These are phyloP conservation scores for Stylonectria norvegica DNA, from an alignment of 2,329 filamentous ascomycete genomes.

Conservation along the genomic window DNA sequence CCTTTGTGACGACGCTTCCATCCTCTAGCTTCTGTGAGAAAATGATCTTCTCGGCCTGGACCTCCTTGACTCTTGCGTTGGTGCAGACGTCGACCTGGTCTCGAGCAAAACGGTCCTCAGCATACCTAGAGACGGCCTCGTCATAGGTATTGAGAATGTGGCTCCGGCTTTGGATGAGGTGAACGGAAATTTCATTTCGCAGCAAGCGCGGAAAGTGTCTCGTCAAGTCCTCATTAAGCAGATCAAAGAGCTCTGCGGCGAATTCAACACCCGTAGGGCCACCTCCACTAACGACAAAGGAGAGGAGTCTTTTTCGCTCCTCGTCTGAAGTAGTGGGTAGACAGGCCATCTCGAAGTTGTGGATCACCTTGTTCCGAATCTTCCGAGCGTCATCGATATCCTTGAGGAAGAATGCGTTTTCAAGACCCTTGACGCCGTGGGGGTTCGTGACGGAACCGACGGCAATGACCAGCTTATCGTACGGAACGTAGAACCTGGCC, in stretches of 20 bases:
- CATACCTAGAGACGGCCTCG: slow-evolving; percentile 86
- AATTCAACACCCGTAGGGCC: slow-evolving; percentile 97
- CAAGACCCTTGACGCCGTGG: slow-evolving; percentile 90
- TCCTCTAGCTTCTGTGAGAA: slow-evolving; percentile 79
- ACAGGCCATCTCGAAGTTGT: slow-evolving; percentile 86
- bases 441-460: slow-evolving; percentile 92
- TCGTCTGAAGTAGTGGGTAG: slow-evolving; percentile 89
- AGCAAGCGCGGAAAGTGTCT: slow-evolving; percentile 81
- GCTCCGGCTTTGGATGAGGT: slow-evolving; percentile 88
- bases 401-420: slow-evolving; percentile 93
- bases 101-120: slow-evolving; percentile 84
- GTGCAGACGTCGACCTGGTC: slow-evolving; percentile 90
- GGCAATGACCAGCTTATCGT: slow-evolving; percentile 91
- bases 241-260: slow-evolving; percentile 90
- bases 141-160: slow-evolving; percentile 99
- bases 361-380: slow-evolving; percentile 84
- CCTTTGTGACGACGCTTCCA: slow-evolving; percentile 77
- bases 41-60: slow-evolving; percentile 76
- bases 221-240: slow-evolving; percentile 90
- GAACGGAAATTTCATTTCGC: slow-evolving; percentile 96
- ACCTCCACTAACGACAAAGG: slow-evolving; percentile 93
- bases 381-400: slow-evolving; percentile 87
- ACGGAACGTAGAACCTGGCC: slow-evolving; percentile 85
- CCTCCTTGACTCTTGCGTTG: slow-evolving; percentile 89
- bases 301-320: slow-evolving; percentile 81